Percentiles rank a stretch among this genome's conserved stretches.
These are phyloP conservation scores for Triangularia setosa DNA, from an alignment of 2,329 filamentous ascomycete species.

Conservation along the genomic window DNA sequence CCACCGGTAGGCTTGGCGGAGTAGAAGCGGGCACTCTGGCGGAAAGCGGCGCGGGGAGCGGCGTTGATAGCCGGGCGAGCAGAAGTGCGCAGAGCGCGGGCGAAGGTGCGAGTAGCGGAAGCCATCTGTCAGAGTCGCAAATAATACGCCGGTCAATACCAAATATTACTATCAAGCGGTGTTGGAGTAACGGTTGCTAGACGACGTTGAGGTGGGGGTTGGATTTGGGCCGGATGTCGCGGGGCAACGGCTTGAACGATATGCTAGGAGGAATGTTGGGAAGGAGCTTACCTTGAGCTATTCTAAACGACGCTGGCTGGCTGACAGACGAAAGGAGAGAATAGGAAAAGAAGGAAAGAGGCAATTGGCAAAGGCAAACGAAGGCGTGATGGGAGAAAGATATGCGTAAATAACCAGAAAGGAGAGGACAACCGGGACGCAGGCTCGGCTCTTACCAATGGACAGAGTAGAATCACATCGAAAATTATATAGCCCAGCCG, in stretches of 20 bases:
- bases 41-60: conserved; percentile 64
- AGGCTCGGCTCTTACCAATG: conserved; percentile 18
- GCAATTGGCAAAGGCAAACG: conserved; percentile 4
- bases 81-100: conserved; percentile 56
- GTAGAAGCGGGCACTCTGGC: conserved; percentile 73
- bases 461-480: conserved; percentile 21
- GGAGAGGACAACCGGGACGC: conserved; percentile 4
- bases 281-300: conserved; percentile 12
- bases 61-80: conserved; percentile 57
- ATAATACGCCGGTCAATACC: conserved; percentile 13
- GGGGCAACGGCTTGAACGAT: neutral
- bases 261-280: neutral
- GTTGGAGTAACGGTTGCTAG: neutral
- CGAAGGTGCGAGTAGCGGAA: conserved; percentile 50
- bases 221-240: neutral
- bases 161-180: neutral
- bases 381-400: conserved; percentile 6
- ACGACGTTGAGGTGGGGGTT: neutral
- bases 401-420: conserved; percentile 17
- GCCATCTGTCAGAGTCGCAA: conserved; percentile 36
- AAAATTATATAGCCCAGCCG: conserved; percentile 17
- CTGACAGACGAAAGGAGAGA: conserved; percentile 12
- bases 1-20: conserved; percentile 60
- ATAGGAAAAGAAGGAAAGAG: conserved; percentile 14
- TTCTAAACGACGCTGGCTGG: conserved; percentile 7